These are phyloP conservation scores for Candida gorgasii DNA, from an alignment of 805 yeast genomes.

Conservation along the genomic window DNA sequence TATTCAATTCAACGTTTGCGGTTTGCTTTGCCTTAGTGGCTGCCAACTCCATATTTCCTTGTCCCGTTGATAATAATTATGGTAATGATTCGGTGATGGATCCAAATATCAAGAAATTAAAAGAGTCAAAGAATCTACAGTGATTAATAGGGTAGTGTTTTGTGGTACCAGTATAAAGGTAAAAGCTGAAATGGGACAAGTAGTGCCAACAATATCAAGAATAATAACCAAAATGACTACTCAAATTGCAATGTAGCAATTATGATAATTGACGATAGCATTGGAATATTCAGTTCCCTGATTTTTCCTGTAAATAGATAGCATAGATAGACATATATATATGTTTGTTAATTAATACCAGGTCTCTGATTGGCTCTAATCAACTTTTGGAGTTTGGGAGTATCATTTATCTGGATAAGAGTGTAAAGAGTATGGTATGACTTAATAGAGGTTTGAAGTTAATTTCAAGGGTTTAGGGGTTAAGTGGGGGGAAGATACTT, in stretches of 20 bases:
- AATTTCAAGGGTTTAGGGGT: too few relatives aligned
- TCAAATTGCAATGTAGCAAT: too few relatives aligned
- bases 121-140: slow-evolving; percentile 2
- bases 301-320: background rate
- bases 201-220: too few relatives aligned
- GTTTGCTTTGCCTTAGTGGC: slow-evolving; percentile 59
- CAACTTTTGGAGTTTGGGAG: background rate
- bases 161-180: background rate
- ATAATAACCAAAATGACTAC: too few relatives aligned
- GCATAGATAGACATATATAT: background rate
- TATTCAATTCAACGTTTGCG: slow-evolving; percentile 74
- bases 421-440: too few relatives aligned
- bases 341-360: background rate
- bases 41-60: slow-evolving; percentile 52
- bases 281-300: background rate
- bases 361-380: background rate
- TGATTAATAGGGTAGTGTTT: background rate
- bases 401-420: too few relatives aligned
- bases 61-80: slow-evolving; percentile 44
- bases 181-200: too few relatives aligned
- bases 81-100: slow-evolving; percentile 43
- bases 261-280: background rate
- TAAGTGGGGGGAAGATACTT: too few relatives aligned
- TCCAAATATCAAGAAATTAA: slow-evolving; percentile 24
- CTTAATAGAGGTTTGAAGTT: too few relatives aligned